Evolutionary conservation across 2,329 filamentous ascomycete species (phyloP), one percentile per base, ranked within the genome.

Genomic region (Scolecobasidium constrictum): DNA sequence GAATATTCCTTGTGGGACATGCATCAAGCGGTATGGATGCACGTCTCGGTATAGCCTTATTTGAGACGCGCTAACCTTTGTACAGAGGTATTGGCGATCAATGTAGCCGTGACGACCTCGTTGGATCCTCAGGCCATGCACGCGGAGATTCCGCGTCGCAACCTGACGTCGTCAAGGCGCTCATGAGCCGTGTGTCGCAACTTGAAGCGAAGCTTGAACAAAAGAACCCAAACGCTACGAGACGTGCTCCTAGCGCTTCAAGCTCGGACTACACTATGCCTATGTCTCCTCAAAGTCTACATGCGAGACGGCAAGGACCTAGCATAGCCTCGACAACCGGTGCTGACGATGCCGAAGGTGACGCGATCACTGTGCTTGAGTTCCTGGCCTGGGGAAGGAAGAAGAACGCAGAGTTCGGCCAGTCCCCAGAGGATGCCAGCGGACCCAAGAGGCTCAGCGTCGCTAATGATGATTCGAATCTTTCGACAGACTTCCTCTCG

Each of bases 321-420:
- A n/a, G n/a, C n/a, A n/a, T n/a, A n/a, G n/a, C n/a, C n/a, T n/a
- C n/a, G n/a, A n/a, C 26, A 31, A 40, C 17, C 6, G 38, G 28
- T 19, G 23, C 22, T 18, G 38, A 40, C 13, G 23, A 16, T 1
- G 23, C 38, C 40, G 55, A 51, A 43, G 58, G 56, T 47, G 64
- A 67, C 49, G 65, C 65, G 1, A 66, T 65, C 2, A 67, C 66
- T 3, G 64, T 69, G 3, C 57, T 71, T 0, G 67, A 71, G 43
- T 71, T 68, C 36, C 55, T 69, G 2, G 65, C 67, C 1, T 71
- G 68, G 67, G 67, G 67, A 6, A 59, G 66, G 13, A 56, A 60
- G 26, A 71, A 70, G 48, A 61, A 69, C 19, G 41, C 33, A 3
- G 43, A 49, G 12, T 51, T 49, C 23, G 20, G 31, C 19, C 17